Base-by-base conservation (phyloP, 768 basidiomycete species). In the Neoboletus magnificus region DNA sequence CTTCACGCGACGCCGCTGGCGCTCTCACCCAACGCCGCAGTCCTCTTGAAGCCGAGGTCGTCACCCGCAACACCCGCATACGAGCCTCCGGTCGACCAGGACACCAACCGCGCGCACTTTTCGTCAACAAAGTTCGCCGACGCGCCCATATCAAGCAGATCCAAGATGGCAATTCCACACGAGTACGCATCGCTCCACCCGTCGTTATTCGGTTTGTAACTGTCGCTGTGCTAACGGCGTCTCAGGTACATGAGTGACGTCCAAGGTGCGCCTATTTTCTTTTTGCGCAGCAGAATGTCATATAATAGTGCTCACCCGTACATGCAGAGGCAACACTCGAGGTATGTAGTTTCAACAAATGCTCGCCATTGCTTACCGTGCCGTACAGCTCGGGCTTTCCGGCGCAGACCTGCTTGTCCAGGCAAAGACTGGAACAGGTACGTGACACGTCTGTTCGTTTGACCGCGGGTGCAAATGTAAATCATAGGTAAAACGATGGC, bases 401-500 rank as follows among this genome's bases (percentile, higher is more conserved):
- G 79, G 79, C 3, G 64, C 63, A 50, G 79, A 80, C 62, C 71
- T 80, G 5, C 69, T 81, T 18, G 80, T 80, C 0, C 80, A 82
- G 52, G 80, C 80, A 32, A 80, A 80, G 59, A 85, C 83, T 2
- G 83, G 83, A 30, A 86, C 86, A 13, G 85, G 85, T 69, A 74
- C 74, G 72, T 48, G n/a, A 33, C 25, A 13, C 48, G 16, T 27
- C 13, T 7, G n/a, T 27, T 12, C 15, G 10, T 36, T 45, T 12
- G 2, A 27, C 20, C 1, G 7, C 25, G 2, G 7, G 27, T 45
- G 11, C 27, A 48, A 45, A 62, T 37, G 15, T 15, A 18, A 9
- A 23, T 48, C 11, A 12, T 16, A 61, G 86, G 86, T 46, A 88
- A 88, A 74, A 89, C 87, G 12, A 79, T 86, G 35, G 87, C 86